These are phyloP conservation scores for Tetrahymena elliotti DNA, from an alignment of 73 alveolate genomes.

Conservation along the genomic window DNA sequence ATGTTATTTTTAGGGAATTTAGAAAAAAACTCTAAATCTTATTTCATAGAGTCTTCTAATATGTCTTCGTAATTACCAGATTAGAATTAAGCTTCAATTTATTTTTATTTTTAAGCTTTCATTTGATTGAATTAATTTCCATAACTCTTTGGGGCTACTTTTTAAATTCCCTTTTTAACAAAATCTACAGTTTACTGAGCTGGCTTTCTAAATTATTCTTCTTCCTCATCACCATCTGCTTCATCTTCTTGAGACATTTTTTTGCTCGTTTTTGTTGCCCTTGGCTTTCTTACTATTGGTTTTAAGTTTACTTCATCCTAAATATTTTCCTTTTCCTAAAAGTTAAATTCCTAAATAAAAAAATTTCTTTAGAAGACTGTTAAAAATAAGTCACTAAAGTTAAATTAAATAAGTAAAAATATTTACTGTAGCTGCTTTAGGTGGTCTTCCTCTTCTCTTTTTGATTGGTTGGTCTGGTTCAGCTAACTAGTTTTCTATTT, in stretches of 20 bases:
- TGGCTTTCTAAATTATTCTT: neutral
- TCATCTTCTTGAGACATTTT: neutral
- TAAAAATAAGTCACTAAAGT: neutral
- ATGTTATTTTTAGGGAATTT: neutral
- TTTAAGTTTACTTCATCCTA: neutral
- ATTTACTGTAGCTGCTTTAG: neutral
- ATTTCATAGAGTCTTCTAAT: neutral
- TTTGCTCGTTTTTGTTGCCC: neutral
- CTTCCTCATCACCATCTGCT: neutral
- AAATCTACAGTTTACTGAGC: neutral
- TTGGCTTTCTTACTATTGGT: neutral
- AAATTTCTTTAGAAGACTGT: neutral
- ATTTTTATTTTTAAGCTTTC: neutral
- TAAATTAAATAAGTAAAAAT: neutral
- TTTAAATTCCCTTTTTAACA: neutral
- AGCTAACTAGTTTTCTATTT: neutral
- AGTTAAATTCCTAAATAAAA: neutral
- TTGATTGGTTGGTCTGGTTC: neutral
- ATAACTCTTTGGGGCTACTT: neutral
- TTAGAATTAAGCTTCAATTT: neutral
- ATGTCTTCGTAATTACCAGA: neutral
- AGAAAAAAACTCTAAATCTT: neutral
- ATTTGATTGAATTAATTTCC: neutral
- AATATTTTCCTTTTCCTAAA: neutral
- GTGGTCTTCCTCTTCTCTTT: neutral